phyloP scores from a whole-genome alignment of 352 stramenopile genomes.

The Lagenidium sp. region DNA sequence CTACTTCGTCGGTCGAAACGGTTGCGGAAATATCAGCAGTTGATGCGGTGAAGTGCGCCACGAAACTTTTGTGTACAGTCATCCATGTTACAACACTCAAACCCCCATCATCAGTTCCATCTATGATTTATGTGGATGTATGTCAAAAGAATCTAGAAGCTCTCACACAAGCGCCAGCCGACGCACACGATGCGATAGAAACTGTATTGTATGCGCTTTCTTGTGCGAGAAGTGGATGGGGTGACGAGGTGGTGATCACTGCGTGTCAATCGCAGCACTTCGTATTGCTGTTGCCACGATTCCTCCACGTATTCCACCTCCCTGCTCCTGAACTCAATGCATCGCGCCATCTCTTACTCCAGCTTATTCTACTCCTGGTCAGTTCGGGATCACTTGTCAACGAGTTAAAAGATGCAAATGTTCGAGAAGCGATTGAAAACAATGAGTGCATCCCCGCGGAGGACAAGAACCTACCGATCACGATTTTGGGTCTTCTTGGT shows the following conservation, averaged over 20 bases:
- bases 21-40: too few relatives aligned
- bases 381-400: conserved; percentile 39
- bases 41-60: too few relatives aligned
- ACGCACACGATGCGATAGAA: background rate
- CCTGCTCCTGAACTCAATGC: conserved; percentile 10
- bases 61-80: too few relatives aligned
- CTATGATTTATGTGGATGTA: background rate
- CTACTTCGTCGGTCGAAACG: too few relatives aligned
- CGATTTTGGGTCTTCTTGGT: conserved; percentile 52
- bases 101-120: too few relatives aligned
- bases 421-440: conserved; percentile 46
- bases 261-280: conserved; percentile 17
- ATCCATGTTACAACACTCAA: too few relatives aligned
- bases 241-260: conserved; percentile 20
- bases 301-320: conserved; percentile 30
- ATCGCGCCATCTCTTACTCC: conserved; percentile 31
- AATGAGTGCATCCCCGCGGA: conserved; percentile 35
- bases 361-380: conserved; percentile 43
- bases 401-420: conserved; percentile 38
- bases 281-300: conserved; percentile 15
- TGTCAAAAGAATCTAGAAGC: too few relatives aligned
- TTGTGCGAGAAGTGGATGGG: conserved; percentile 5
- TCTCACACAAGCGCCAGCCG: background rate
- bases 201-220: conserved; percentile 5
- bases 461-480: conserved; percentile 48